A percentile compares a stretch with the other conserved stretches of the same genome.
phyloP scores from a whole-genome alignment of 768 basidiomycete genomes.

The Hygrophorus pudorinus region DNA sequence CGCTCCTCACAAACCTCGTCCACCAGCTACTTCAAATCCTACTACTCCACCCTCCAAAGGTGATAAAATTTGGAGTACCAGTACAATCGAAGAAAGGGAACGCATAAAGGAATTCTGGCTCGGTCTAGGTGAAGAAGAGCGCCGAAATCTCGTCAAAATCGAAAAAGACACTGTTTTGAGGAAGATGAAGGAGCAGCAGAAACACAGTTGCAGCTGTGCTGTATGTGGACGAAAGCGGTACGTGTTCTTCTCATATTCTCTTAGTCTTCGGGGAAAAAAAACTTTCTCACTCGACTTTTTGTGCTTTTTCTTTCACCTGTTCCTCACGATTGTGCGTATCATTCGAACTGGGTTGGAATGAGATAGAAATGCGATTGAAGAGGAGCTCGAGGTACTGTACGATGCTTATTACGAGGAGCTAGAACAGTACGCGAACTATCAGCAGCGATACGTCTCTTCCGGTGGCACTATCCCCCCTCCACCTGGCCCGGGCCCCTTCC shows the following conservation, averaged over 20 bases:
- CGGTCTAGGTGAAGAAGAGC: constrained; percentile 81
- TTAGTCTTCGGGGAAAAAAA: constrained; percentile 11
- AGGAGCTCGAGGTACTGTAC: constrained; percentile 99
- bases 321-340: neutral
- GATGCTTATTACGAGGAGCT: constrained; percentile 99
- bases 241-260: constrained; percentile 27
- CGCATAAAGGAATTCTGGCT: constrained; percentile 99
- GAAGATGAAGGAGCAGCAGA: constrained; percentile 99
- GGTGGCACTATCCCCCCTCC: constrained; percentile 86
- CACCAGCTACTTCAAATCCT: constrained; percentile 19
- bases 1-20: constrained; percentile 11
- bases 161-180: constrained; percentile 96
- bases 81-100: constrained; percentile 86
- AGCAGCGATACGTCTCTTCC: constrained; percentile 90
- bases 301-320: constrained; percentile 10
- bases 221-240: constrained; percentile 96
- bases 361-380: constrained; percentile 89
- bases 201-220: constrained; percentile 90
- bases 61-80: constrained; percentile 93
- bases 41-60: constrained; percentile 25
- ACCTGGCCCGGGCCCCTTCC: constrained; percentile 95
- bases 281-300: constrained; percentile 16
- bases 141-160: constrained; percentile 86
- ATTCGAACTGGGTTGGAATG: constrained; percentile 6
- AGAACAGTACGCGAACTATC: constrained; percentile 97